Evolutionary conservation across 768 basidiomycete species (phyloP).

Genomic region (Podaxis sp.): DNA sequence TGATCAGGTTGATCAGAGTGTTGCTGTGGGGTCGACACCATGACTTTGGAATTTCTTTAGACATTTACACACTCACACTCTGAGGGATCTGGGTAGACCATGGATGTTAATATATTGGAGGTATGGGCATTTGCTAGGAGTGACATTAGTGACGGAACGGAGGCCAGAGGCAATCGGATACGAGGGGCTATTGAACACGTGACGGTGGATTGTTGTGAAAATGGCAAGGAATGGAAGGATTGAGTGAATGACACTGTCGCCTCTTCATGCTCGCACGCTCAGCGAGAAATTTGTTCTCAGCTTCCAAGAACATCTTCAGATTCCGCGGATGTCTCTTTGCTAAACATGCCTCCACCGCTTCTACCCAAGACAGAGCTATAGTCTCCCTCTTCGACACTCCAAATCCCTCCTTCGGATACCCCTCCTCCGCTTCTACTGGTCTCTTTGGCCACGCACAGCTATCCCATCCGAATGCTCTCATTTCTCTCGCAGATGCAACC

Average conservation of each 20-base stretch:
- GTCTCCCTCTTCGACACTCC: slow-evolving; percentile 72
- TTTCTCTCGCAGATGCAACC: slow-evolving; percentile 73
- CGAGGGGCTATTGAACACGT: not conserved
- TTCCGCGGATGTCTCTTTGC: slow-evolving; percentile 40
- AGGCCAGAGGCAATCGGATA: too few relatives aligned
- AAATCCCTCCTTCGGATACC: slow-evolving; percentile 30
- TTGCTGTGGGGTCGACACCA: not conserved
- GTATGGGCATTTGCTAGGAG: too few relatives aligned
- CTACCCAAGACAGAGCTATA: slow-evolving; percentile 62
- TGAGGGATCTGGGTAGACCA: not conserved
- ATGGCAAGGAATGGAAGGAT: not conserved
- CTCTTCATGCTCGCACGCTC: slow-evolving; percentile 38
- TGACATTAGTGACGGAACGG: too few relatives aligned
- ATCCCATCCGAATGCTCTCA: slow-evolving; percentile 63
- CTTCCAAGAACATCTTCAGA: slow-evolving; percentile 28
- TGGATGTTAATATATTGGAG: slow-evolving; percentile 1
- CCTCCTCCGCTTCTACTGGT: slow-evolving; percentile 51
- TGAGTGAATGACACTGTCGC: not conserved
- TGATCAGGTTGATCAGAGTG: not conserved
- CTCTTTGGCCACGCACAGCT: slow-evolving; percentile 81
- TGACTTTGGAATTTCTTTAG: not conserved
- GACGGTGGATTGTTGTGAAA: not conserved
- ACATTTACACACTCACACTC: slow-evolving; percentile 2
- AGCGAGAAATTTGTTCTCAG: slow-evolving; percentile 36
- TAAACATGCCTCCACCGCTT: slow-evolving; percentile 45